Evolutionary conservation across 2,329 filamentous ascomycete species (phyloP).

Genomic region (Epichloe festucae): DNA sequence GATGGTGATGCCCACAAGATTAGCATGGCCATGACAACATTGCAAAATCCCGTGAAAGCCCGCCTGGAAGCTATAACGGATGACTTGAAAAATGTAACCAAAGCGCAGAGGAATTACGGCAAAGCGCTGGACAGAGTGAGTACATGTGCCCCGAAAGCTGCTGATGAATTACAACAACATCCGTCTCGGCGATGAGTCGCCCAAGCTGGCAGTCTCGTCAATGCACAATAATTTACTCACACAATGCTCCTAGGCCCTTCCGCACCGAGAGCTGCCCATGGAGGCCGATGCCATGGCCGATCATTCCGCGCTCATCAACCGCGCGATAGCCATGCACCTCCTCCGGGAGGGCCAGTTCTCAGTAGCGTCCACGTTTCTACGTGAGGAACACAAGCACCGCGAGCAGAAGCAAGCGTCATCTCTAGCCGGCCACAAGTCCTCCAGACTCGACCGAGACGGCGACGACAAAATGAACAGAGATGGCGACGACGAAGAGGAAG

Average conservation of each 20-base stretch:
- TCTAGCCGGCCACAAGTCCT: slow-evolving; percentile 6
- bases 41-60: slow-evolving; percentile 75
- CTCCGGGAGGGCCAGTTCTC: slow-evolving; percentile 87
- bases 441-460: slow-evolving; percentile 18
- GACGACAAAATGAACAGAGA: slow-evolving; percentile 20
- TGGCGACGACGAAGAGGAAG: slow-evolving; percentile 11
- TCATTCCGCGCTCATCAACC: slow-evolving; percentile 68
- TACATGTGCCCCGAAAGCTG: background rate
- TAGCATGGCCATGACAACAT: slow-evolving; percentile 62
- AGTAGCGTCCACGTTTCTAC: slow-evolving; percentile 74
- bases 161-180: background rate
- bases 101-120: slow-evolving; percentile 68
- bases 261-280: slow-evolving; percentile 52
- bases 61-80: slow-evolving; percentile 70
- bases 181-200: background rate
- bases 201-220: background rate
- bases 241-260: slow-evolving; percentile 19
- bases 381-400: slow-evolving; percentile 45
- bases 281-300: slow-evolving; percentile 70
- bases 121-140: slow-evolving; percentile 72
- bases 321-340: slow-evolving; percentile 92
- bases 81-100: slow-evolving; percentile 71
- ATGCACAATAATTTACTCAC: background rate
- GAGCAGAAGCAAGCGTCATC: slow-evolving; percentile 8
- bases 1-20: slow-evolving; percentile 41